Evolutionary conservation across 2,329 filamentous ascomycete species (phyloP).

Genomic region (Aschersonia sp.): DNA sequence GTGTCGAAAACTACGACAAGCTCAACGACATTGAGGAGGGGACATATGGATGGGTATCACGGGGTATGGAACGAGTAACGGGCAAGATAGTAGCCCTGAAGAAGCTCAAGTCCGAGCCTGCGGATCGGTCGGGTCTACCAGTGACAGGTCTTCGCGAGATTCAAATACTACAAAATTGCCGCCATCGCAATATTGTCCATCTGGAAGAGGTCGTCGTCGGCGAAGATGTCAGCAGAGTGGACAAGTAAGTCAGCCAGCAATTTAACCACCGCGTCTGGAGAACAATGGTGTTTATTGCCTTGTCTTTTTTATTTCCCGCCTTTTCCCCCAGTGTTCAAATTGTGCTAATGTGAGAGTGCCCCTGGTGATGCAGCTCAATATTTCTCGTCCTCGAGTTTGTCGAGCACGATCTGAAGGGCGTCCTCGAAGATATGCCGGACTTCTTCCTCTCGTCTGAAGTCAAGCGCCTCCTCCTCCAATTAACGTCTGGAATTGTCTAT

Average conservation of each 20-base stretch:
- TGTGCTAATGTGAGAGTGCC: neutral
- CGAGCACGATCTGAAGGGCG: slow-evolving; percentile 88
- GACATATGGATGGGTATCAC: slow-evolving; percentile 86
- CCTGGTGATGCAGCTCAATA: slow-evolving; percentile 38
- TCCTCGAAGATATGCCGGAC: slow-evolving; percentile 88
- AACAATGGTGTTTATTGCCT: no score
- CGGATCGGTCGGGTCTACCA: slow-evolving; percentile 62
- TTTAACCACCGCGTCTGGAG: no score
- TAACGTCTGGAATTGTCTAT: slow-evolving; percentile 67
- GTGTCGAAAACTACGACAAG: slow-evolving; percentile 78
- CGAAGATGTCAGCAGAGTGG: slow-evolving; percentile 36
- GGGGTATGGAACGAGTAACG: slow-evolving; percentile 60
- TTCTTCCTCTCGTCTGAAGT: slow-evolving; percentile 86
- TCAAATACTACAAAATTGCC: slow-evolving; percentile 68
- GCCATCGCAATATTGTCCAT: slow-evolving; percentile 69
- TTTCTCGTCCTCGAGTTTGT: slow-evolving; percentile 95
- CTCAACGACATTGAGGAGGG: slow-evolving; percentile 97
- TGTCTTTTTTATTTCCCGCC: neutral
- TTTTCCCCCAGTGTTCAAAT: neutral
- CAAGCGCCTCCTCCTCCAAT: slow-evolving; percentile 77
- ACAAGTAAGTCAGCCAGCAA: slow-evolving; percentile 26
- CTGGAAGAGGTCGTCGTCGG: slow-evolving; percentile 77
- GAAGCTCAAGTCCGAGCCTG: slow-evolving; percentile 75
- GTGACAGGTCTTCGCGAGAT: slow-evolving; percentile 92
- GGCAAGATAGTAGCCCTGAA: slow-evolving; percentile 82